Percentiles rank a stretch among this genome's conserved stretches.
Evolutionary conservation across 352 stramenopile species (phyloP).

Genomic region (Thraustochytrium sp.): DNA sequence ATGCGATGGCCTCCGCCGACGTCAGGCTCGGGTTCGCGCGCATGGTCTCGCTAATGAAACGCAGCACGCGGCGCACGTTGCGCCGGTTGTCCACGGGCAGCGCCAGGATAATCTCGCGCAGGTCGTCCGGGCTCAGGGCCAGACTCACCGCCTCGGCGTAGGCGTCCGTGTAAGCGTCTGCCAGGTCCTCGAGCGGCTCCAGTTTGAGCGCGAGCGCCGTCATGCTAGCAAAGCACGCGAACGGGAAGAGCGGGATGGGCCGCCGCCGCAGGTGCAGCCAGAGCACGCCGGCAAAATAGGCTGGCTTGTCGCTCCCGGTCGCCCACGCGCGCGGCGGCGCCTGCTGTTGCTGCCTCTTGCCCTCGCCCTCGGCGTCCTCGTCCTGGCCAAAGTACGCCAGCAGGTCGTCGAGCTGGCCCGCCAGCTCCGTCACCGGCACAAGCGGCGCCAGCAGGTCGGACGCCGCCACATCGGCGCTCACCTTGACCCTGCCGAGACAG

Average conservation of each 20-base stretch:
- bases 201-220: neutral
- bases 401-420: neutral
- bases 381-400: neutral
- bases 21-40: neutral
- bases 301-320: neutral
- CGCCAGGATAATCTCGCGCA: neutral
- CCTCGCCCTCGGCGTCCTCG: neutral
- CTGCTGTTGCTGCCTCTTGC: neutral
- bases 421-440: conserved; percentile 17
- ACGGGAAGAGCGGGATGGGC: neutral
- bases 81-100: neutral
- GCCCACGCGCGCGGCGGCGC: neutral
- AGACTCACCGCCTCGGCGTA: neutral
- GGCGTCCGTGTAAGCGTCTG: neutral
- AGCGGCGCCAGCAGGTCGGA: conserved; percentile 23
- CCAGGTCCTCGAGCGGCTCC: neutral
- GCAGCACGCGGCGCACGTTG: neutral
- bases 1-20: neutral
- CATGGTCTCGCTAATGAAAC: neutral
- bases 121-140: neutral
- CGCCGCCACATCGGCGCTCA: neutral
- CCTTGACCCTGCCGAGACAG: neutral
- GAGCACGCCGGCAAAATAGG: neutral
- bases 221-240: neutral
- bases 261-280: conserved; percentile 11